phyloP scores from a whole-genome alignment of 2,329 filamentous ascomycete genomes.

The Berkeleyomyces basicola region DNA sequence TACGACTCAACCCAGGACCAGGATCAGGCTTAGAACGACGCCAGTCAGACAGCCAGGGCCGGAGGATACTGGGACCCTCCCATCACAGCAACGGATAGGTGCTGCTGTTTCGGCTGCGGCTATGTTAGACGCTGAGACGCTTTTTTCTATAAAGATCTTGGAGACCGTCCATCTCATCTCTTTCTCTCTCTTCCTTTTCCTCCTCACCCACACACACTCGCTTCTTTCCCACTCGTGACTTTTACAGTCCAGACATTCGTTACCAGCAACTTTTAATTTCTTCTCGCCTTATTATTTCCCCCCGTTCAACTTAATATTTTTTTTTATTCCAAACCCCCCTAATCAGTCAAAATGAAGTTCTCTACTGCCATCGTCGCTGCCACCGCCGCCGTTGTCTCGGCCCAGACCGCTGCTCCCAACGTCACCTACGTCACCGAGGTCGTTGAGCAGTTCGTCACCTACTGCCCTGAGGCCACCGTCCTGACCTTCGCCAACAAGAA shows the following conservation, averaged over 20 bases:
- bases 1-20: background rate
- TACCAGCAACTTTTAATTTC: conserved; percentile 11
- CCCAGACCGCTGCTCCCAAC: conserved; percentile 23
- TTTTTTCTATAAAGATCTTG: conserved; percentile 30
- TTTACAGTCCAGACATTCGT: conserved; percentile 14
- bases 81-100: background rate
- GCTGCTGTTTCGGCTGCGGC: background rate
- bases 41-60: background rate
- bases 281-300: conserved; percentile 20
- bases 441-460: conserved; percentile 51
- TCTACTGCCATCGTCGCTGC: conserved; percentile 34
- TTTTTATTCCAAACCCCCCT: conserved; percentile 26
- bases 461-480: conserved; percentile 51
- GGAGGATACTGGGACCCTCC: background rate
- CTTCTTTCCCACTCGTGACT: conserved; percentile 10
- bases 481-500: conserved; percentile 48
- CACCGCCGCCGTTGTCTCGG: conserved; percentile 31
- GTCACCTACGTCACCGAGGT: conserved; percentile 47
- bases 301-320: conserved; percentile 23
- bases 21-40: background rate
- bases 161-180: conserved; percentile 22
- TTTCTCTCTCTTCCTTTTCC: conserved; percentile 18
- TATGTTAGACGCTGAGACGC: conserved; percentile 14
- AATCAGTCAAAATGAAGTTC: conserved; percentile 50
- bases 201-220: conserved; percentile 35